These are phyloP conservation scores for Arctium lappa DNA, from an alignment of 129 eudicot species.

Conservation along the genomic window DNA sequence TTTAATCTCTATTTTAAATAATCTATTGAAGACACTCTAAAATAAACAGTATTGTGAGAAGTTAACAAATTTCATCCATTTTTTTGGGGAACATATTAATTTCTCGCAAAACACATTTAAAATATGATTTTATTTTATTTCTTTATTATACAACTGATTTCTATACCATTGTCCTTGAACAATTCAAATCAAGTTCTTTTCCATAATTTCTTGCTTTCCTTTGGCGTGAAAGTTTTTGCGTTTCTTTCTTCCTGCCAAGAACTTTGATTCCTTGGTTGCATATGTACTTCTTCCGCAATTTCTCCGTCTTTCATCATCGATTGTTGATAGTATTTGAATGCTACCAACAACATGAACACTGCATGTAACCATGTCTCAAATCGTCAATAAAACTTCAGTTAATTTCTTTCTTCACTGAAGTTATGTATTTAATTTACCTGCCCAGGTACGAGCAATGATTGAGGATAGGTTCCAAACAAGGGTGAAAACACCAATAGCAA, in stretches of 20 bases:
- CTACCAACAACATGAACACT: conserved; percentile 89
- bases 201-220: conserved; percentile 8
- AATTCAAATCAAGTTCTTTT: conserved; percentile 16
- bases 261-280: conserved; percentile 18
- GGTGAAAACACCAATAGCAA: conserved; percentile 60
- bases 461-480: conserved; percentile 80
- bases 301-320: conserved; percentile 39
- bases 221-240: background rate
- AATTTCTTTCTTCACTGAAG: background rate
- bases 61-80: background rate
- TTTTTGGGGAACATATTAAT: conserved; percentile 8
- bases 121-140: conserved; percentile 1
- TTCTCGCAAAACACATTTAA: background rate
- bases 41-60: too few relatives aligned
- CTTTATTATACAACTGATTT: conserved; percentile 19
- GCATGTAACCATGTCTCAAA: conserved; percentile 23
- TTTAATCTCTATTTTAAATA: too few relatives aligned
- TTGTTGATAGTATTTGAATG: conserved; percentile 72
- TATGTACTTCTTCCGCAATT: conserved; percentile 34
- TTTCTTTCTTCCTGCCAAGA: conserved; percentile 31
- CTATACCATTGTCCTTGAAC: conserved; percentile 5
- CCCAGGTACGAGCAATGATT: conserved; percentile 72
- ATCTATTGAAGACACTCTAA: too few relatives aligned
- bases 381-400: background rate
- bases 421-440: conserved; percentile 49